Evolutionary conservation across 345 rosid genomes (phyloP), one percentile per base, ranked within the genome.

Genomic region (Brassica rapa): DNA sequence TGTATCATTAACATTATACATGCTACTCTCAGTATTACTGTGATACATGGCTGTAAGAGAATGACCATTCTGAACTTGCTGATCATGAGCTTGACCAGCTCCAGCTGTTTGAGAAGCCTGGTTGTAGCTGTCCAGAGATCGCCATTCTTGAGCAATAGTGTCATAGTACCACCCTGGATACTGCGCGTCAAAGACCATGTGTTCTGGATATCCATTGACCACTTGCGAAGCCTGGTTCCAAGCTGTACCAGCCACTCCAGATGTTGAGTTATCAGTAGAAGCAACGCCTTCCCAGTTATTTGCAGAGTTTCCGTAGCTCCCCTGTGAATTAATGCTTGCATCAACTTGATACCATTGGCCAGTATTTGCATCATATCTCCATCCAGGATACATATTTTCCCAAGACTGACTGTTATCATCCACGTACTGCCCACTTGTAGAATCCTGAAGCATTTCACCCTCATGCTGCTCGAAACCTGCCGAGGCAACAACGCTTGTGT

Each of bases 81-180:
- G 87, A 72, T 80, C 86, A 78, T 79, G 79, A 75, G 84, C 74
- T 77, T 86, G 87, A 81, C 16, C 73, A 76, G 65, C 30, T 27
- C 30, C 30, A 27, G 73, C 63, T 53, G 87, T 83, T 78, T 88
- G 90, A 70, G 74, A 60, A 62, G 89, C 67, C 74, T 92, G 78
- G 74, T 86, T 85, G 80, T 87, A 90, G 86, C 86, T 88, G 55
- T 96, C 98, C 63, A 91, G 68, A 6, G 89, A 12, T 68, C 71
- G 82, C 98, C 98, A 96, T 70, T 90, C 91, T 83, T 85, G 88
- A 27, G 82, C 81, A 83, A 88, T 78, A 49, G 87, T 85, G 65
- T 93, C 93, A 80, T 84, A 93, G 85, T 93, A 96, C 97, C 97
- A 96, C 77, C 93, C 99, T 41, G 98, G 99, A 78, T 87, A 91